Base-by-base conservation (phyloP, 2,329 filamentous ascomycete species). In the Talaromyces piceae region DNA sequence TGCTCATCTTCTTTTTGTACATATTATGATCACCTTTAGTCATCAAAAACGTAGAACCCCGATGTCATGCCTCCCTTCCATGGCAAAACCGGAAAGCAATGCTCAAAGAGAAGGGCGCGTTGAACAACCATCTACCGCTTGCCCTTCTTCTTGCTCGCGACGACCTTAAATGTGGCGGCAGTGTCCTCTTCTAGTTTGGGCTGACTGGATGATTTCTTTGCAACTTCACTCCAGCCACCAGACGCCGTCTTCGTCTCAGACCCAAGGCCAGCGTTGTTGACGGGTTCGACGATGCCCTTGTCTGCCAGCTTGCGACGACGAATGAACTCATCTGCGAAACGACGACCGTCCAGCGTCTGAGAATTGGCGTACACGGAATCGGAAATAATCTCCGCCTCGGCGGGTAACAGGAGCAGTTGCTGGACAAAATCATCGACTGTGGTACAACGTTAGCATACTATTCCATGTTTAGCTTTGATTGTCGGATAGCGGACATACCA, bases 191-290 rank as follows among this genome's bases (percentile, higher is more conserved):
- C 77, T n/a, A 39, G 48, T 55, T 74, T 76, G 45, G 67, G 66
- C 51, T 74, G 73, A 45, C 61, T 63, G 46, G 72, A 74, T 22
- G 87, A 86, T 77, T 96, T 96, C 83, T 97, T 97, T 1, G 93
- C 93, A 48, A 98, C 93, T 72, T 97, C 93, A 60, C 80, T 95
- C 93, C 93, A 98, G 18, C 91, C 91, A 50, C 87, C 84, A 23
- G 77, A 73, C 23, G 71, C 74, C 58, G 71, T 74, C 57, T 73
- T 71, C 22, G 63, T 69, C 45, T 75, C 73, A 4, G 63, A n/a
- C n/a, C n/a, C 72, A 28, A 74, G 77, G 3, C 81, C 78, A 50
- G 73, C 79, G 30, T 73, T 72, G 46, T 72, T 77, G 45, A 79
- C 76, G 13, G 82, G 77, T 50, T 87, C 85, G 16, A 95, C 77